Base-by-base conservation (phyloP, 306 rosid species). In the Corylus avellana region DNA sequence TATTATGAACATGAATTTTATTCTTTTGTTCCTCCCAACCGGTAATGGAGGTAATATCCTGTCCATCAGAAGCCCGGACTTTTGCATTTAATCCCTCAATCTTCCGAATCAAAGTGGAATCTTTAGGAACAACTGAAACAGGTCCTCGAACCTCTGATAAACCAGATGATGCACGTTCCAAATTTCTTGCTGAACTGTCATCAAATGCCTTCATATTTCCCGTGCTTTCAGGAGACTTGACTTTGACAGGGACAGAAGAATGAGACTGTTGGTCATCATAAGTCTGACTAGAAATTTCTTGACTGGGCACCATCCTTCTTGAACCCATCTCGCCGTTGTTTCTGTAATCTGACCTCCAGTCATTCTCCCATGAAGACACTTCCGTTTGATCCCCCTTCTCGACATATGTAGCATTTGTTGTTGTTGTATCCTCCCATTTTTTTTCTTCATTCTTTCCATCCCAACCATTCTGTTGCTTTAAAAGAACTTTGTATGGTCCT, bases 81-180 rank as follows among this genome's bases (percentile, higher is more conserved):
- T 91, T 95, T 78, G 97, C 97, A 91, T 95, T 95, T 81, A 95
- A 84, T 84, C 96, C 94, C 88, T 92, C 96, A 77, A 95, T 91
- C 85, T 91, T 91, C 80, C 85, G 92, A 77, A 95, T 90, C 80
- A 95, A 72, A 80, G 91, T 90, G 79, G 96, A 74, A 81, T 92
- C 95, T 85, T 90, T 94, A 29, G 86, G 70, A 73, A 88, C 87
- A 82, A 87, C 80, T 50, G 79, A 72, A 73, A 32, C 83, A 20
- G 87, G 48, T 35, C 82, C 80, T 77, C 84, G 59, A 42, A 57
- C 80, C 79, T 90, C 90, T 61, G 81, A 81, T 66, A 70, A 37
- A 81, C 86, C 85, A 80, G 84, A 76, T 76, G 88, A 75, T 78
- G 72, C 84, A 50, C 48, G 67, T 70, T 91, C 93, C 75, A 61